Evolutionary conservation across 2,329 filamentous ascomycete genomes (phyloP).

Genomic region (Xenosphaeropsis pyriputrescens): DNA sequence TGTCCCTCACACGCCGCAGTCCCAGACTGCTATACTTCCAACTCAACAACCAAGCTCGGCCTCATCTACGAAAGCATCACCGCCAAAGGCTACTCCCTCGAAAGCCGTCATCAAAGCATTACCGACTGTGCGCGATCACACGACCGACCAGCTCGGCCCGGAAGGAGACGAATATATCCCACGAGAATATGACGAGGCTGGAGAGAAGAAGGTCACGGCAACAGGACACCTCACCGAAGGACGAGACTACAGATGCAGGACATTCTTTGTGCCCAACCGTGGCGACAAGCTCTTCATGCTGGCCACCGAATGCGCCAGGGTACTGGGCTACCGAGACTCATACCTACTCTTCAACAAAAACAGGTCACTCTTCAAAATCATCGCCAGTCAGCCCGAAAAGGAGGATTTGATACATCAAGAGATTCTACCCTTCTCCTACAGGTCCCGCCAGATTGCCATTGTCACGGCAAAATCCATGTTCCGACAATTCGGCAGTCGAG

Average conservation of each 20-base stretch:
- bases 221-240: constrained; percentile 71
- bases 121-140: constrained; percentile 92
- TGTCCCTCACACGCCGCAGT: constrained; percentile 39
- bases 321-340: constrained; percentile 90
- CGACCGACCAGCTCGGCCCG: constrained; percentile 81
- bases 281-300: constrained; percentile 97
- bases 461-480: constrained; percentile 98
- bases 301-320: constrained; percentile 89
- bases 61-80: constrained; percentile 35
- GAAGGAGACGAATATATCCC: constrained; percentile 91
- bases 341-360: constrained; percentile 99
- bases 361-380: constrained; percentile 91
- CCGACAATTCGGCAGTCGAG: constrained; percentile 87
- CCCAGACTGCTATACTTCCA: constrained; percentile 18
- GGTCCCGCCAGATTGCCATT: constrained; percentile 96
- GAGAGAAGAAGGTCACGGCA: constrained; percentile 81
- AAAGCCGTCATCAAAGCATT: constrained; percentile 85
- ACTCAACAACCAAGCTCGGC: constrained; percentile 15
- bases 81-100: constrained; percentile 66
- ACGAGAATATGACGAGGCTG: constrained; percentile 81
- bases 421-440: constrained; percentile 91
- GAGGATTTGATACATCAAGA: constrained; percentile 92
- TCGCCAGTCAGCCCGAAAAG: constrained; percentile 89
- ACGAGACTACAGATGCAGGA: constrained; percentile 83
- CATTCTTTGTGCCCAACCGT: constrained; percentile 81